A percentile compares a stretch with the other conserved stretches of the same genome.
These are phyloP conservation scores for Rhodofomes roseus DNA, from an alignment of 1,284 basidiomycete species.

Conservation along the genomic window DNA sequence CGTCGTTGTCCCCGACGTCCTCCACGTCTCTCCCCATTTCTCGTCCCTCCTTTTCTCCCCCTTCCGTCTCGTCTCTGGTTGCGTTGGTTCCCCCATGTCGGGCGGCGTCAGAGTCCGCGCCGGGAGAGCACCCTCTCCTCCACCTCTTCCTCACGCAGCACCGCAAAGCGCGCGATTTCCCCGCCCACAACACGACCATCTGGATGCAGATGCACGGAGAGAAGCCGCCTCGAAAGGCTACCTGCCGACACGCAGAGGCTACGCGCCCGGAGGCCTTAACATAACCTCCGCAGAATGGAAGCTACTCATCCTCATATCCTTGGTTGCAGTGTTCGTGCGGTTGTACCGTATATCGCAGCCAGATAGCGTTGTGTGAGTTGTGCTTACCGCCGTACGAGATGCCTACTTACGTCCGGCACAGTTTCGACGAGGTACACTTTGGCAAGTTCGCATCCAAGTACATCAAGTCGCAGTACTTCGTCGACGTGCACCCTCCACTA, in stretches of 20 bases:
- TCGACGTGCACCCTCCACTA: constrained; percentile 97
- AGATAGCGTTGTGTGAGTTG: constrained; percentile 82
- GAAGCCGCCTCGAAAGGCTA: constrained; percentile 66
- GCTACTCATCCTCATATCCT: constrained; percentile 56
- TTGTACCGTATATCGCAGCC: constrained; percentile 80
- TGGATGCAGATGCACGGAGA: constrained; percentile 70
- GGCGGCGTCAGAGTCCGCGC: constrained; percentile 44
- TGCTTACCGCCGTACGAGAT: neutral
- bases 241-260: constrained; percentile 47
- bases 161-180: constrained; percentile 51
- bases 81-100: constrained; percentile 22
- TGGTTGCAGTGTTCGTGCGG: constrained; percentile 72
- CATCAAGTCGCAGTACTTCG: constrained; percentile 87
- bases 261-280: constrained; percentile 61
- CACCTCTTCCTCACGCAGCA: constrained; percentile 37
- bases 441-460: constrained; percentile 93
- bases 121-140: constrained; percentile 66
- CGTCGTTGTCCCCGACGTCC: no score
- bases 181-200: constrained; percentile 52
- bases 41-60: constrained; percentile 8
- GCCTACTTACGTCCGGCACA: constrained; percentile 27
- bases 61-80: neutral
- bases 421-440: constrained; percentile 97
- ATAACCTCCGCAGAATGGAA: constrained; percentile 71
- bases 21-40: neutral